Conservation (phyloP, 345 rosid species). For the Raphanus sativus region DNA sequence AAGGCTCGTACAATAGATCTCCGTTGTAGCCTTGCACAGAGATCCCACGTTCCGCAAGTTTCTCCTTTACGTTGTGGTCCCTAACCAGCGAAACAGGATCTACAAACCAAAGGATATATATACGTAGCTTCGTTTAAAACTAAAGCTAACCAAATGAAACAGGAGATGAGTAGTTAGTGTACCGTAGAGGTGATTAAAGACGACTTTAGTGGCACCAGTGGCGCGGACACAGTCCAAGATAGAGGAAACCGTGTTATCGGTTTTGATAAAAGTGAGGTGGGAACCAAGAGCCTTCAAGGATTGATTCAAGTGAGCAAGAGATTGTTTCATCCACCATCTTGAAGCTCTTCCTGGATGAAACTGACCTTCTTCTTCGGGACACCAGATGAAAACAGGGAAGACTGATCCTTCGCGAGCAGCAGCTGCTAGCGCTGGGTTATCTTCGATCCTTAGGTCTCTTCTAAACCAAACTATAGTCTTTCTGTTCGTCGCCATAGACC, state of each 20-base stretch:
- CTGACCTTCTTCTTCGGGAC: conserved; percentile 87
- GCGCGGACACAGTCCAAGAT: conserved; percentile 65
- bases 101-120: conserved; percentile 29
- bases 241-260: conserved; percentile 60
- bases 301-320: conserved; percentile 60
- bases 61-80: conserved; percentile 77
- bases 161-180: conserved; percentile 3
- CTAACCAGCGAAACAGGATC: conserved; percentile 87
- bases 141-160: not conserved
- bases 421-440: conserved; percentile 86
- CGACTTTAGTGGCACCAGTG: conserved; percentile 68
- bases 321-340: conserved; percentile 97
- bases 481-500: conserved; percentile 42
- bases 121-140: not conserved
- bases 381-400: conserved; percentile 85
- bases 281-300: conserved; percentile 80
- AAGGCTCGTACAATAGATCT: conserved; percentile 87
- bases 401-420: conserved; percentile 79
- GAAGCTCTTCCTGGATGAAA: conserved; percentile 92
- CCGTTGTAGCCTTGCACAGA: conserved; percentile 85
- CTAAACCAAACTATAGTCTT: conserved; percentile 93
- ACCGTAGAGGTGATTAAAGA: conserved; percentile 90
- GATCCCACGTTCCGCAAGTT: conserved; percentile 64
- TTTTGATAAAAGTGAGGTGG: conserved; percentile 63
- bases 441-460: conserved; percentile 92